Evolutionary conservation across 225 moss, liverwort and hornwort species (phyloP).

Genomic region (Anthoceros angustus): DNA sequence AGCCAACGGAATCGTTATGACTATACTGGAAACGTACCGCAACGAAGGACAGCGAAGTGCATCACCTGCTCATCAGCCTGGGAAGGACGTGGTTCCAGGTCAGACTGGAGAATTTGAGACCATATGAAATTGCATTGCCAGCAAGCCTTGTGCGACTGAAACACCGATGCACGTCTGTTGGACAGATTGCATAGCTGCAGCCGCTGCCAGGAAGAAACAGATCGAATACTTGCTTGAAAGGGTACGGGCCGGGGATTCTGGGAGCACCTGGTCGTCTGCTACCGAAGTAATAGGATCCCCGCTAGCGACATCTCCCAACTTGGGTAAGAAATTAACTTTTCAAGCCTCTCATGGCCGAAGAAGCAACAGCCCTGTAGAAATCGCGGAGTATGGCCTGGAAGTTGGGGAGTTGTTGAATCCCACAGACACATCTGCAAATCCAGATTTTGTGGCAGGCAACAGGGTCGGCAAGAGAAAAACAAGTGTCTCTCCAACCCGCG

Average conservation of each 20-base stretch:
- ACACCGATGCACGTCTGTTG: no score
- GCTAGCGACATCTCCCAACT: no score
- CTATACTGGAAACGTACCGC: constrained; percentile 13
- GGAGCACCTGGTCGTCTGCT: no score
- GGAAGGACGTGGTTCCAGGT: neutral
- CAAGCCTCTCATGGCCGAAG: no score
- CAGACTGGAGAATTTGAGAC: no score
- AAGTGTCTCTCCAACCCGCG: constrained; percentile 12
- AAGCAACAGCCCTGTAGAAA: neutral
- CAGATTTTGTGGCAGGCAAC: neutral
- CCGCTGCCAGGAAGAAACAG: neutral
- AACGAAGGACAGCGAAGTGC: constrained; percentile 2
- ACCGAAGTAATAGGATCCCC: no score
- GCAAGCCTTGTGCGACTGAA: no score
- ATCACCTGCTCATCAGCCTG: neutral
- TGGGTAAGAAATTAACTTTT: no score
- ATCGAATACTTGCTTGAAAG: neutral
- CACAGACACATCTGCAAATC: neutral
- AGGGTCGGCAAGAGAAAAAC: neutral
- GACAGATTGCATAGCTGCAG: neutral
- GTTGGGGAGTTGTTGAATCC: constrained; percentile 9
- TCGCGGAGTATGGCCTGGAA: neutral
- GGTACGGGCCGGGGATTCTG: neutral
- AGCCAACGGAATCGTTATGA: constrained; percentile 11
- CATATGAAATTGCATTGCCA: no score